phyloP scores from a whole-genome alignment of 1,284 basidiomycete species.

The Sanghuangporus sanghuang region DNA sequence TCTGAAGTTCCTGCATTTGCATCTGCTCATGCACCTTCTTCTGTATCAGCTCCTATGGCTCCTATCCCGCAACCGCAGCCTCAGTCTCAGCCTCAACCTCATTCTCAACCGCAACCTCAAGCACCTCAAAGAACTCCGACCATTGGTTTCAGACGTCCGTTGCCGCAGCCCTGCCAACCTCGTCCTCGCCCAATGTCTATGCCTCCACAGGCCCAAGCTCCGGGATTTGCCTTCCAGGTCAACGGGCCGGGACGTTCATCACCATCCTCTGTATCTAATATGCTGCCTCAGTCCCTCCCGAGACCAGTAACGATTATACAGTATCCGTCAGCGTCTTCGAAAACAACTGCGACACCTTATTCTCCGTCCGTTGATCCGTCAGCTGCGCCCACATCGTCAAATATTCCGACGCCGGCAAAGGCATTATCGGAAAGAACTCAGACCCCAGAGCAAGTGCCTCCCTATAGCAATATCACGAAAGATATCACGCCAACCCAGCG shows the following conservation, averaged over 20 bases:
- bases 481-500: constrained; percentile 2
- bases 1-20: background rate
- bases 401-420: background rate
- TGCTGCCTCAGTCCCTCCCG: background rate
- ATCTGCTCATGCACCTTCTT: background rate
- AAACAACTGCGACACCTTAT: background rate
- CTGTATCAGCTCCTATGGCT: too few relatives aligned
- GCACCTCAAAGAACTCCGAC: background rate
- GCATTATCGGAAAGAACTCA: background rate
- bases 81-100: background rate
- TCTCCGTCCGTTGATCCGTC: background rate
- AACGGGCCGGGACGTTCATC: constrained; percentile 5
- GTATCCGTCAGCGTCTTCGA: too few relatives aligned
- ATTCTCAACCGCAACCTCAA: background rate
- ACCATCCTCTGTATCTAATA: constrained; percentile 6
- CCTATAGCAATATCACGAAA: background rate
- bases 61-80: constrained; percentile 1
- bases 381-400: background rate
- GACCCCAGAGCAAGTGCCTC: background rate
- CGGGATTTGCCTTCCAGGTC: background rate
- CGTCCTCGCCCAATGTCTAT: constrained; percentile 12
- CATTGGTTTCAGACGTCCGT: constrained; percentile 1
- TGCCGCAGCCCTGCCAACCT: constrained; percentile 9
- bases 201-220: constrained; percentile 11
- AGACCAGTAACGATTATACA: background rate